phyloP scores from a whole-genome alignment of 768 basidiomycete genomes.

The Macrolepiota albuminosa region DNA sequence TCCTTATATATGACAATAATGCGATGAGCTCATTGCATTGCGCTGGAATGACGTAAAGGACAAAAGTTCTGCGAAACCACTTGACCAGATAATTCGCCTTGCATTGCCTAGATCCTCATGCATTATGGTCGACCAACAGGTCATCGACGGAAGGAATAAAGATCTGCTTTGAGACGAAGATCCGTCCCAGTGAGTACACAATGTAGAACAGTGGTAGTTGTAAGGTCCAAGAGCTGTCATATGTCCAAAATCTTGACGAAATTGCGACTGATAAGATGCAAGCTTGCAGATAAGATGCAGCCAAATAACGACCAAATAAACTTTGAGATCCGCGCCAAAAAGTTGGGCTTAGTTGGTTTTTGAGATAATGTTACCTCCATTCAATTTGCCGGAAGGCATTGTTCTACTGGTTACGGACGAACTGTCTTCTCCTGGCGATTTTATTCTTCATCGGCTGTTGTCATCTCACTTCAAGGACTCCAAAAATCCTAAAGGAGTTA shows the following conservation, averaged over 20 bases:
- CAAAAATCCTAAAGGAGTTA: constrained; percentile 29
- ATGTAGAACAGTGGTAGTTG: too few relatives aligned
- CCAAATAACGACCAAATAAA: neutral
- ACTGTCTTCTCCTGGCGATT: constrained; percentile 66
- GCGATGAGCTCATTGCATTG: neutral
- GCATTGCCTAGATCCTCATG: too few relatives aligned
- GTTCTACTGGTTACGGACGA: constrained; percentile 67
- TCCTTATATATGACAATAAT: neutral
- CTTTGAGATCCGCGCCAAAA: neutral
- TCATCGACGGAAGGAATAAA: too few relatives aligned
- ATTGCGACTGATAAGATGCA: too few relatives aligned
- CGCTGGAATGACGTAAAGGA: neutral
- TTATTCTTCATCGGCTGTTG: constrained; percentile 57
- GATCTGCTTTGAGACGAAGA: too few relatives aligned
- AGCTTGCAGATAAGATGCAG: too few relatives aligned
- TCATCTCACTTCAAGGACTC: constrained; percentile 46
- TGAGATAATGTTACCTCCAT: constrained; percentile 43
- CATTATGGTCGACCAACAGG: too few relatives aligned
- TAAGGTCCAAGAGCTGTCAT: too few relatives aligned
- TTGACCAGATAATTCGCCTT: neutral
- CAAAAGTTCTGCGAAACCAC: neutral
- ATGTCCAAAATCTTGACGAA: too few relatives aligned
- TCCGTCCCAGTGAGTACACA: too few relatives aligned
- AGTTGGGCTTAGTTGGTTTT: neutral
- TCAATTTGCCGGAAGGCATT: constrained; percentile 46